phyloP scores from a whole-genome alignment of 176 grass and related monocot species.

The Ensete ventricosum region DNA sequence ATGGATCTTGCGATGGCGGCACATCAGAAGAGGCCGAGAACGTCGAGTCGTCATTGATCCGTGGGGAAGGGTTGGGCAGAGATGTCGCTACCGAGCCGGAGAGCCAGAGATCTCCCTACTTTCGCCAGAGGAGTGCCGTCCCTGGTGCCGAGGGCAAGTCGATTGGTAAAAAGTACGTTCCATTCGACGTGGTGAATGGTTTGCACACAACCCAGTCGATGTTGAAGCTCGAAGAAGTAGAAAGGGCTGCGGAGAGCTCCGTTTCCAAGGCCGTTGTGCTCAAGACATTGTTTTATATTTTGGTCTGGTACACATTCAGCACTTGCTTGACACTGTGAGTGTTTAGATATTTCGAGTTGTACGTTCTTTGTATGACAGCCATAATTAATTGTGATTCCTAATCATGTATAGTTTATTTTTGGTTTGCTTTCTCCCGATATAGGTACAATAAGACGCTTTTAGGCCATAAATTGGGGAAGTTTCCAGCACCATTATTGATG shows the following conservation, averaged over 20 bases:
- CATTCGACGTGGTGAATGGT: slow-evolving; percentile 3
- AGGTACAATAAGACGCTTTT: slow-evolving; percentile 99
- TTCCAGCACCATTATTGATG: slow-evolving; percentile 97
- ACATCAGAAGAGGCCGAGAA: background rate
- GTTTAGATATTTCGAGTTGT: background rate
- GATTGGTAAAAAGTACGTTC: slow-evolving; percentile 1
- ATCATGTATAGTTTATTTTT: background rate
- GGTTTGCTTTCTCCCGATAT: background rate
- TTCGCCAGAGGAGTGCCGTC: slow-evolving; percentile 9
- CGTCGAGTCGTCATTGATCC: background rate
- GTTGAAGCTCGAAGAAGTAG: slow-evolving; percentile 16
- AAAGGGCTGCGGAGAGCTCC: slow-evolving; percentile 5
- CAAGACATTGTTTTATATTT: slow-evolving; percentile 59
- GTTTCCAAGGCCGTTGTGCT: background rate
- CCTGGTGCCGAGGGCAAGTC: background rate
- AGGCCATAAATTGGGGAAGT: slow-evolving; percentile 94
- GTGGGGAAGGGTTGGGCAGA: background rate
- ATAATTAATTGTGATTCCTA: background rate
- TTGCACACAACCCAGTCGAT: slow-evolving; percentile 10
- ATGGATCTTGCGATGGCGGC: background rate
- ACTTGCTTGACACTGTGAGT: slow-evolving; percentile 99
- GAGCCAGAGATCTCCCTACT: slow-evolving; percentile 42
- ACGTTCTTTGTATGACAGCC: background rate
- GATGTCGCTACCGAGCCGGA: background rate
- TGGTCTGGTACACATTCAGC: slow-evolving; percentile 96